These are phyloP conservation scores for Fusarium concolor DNA, from an alignment of 2,329 filamentous ascomycete genomes.

Conservation along the genomic window DNA sequence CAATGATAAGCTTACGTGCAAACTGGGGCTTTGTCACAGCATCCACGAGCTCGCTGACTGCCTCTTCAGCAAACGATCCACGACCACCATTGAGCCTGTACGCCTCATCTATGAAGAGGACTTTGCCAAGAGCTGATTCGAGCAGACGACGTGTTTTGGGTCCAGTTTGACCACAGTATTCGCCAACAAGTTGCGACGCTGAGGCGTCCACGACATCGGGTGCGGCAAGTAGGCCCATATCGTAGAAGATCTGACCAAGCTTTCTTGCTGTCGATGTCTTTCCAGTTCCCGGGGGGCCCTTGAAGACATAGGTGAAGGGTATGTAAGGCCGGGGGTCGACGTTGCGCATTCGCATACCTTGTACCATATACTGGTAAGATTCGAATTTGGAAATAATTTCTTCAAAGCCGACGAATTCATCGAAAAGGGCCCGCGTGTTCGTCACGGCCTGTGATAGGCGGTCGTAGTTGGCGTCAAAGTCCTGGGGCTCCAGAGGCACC, in stretches of 20 bases:
- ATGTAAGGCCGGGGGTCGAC: constrained; percentile 66
- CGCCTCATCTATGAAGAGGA: constrained; percentile 78
- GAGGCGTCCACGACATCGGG: constrained; percentile 74
- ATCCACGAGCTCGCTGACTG: constrained; percentile 64
- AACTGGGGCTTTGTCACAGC: constrained; percentile 66
- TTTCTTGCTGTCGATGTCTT: constrained; percentile 77
- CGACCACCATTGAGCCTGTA: constrained; percentile 67
- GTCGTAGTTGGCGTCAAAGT: constrained; percentile 70
- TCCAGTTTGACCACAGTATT: constrained; percentile 76
- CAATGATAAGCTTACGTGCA: constrained; percentile 69
- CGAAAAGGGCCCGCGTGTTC: constrained; percentile 66
- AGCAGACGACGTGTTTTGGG: constrained; percentile 71
- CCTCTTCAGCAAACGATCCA: constrained; percentile 67
- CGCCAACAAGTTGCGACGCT: constrained; percentile 73
- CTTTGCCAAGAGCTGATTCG: constrained; percentile 72
- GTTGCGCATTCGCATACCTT: constrained; percentile 61
- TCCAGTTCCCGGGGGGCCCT: constrained; percentile 73
- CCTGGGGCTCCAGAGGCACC: constrained; percentile 49
- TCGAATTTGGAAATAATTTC: constrained; percentile 65
- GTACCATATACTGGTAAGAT: constrained; percentile 65
- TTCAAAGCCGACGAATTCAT: constrained; percentile 70
- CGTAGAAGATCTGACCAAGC: constrained; percentile 79
- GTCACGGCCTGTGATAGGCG: constrained; percentile 54
- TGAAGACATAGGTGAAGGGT: constrained; percentile 76
- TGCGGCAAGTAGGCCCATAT: constrained; percentile 74